Base-by-base conservation (phyloP, 495 filamentous ascomycete species). In the Penicillium samsonianum region DNA sequence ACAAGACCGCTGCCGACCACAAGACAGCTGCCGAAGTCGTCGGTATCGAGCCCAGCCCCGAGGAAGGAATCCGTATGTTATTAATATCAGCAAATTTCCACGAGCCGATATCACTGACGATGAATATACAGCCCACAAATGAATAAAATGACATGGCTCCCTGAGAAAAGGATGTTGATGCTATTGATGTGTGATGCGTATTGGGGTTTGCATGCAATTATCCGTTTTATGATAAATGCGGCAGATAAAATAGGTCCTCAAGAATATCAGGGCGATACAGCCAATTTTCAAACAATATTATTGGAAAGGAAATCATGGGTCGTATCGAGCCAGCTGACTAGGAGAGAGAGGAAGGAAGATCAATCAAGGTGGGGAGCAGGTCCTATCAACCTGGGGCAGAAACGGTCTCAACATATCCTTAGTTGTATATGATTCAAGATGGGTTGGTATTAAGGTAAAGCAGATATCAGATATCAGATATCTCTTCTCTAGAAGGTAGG, bases 61-160 rank as follows among this genome's bases (percentile, higher is more conserved):
- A 82, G 65, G 87, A 90, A 72, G 88, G 84, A 55, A 87, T 88
- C 65, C 76, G 83, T 87, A 78, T 82, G 82, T 84, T 67, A 52
- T 55, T 61, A 58, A 25, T 69, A 59, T 68, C 59, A 57, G 63
- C 54, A 56, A 69, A 69, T 38, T 65, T 69, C 37, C 62, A 67
- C 23, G 62, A 65, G 46, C 67, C 67, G 28, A 26, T 69, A 26
- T 65, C 65, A 63, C 67, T 69, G 57, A 69, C 67, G 1, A 55
- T 65, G 52, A 69, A 55, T 50, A 5, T 69, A 42, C 62, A 75
- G 72, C 72, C 65, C 71, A 75, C 66, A 71, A 74, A 75, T 75
- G 70, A 70, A 33, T 68, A 64, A 64, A 40, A 52, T 59, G 49
- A 60, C 52, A 8, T 49, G 50, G 31, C 1, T 30, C 1, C 33